Evolutionary conservation across 257 asterid species (phyloP).

Genomic region (Asclepias syriaca): DNA sequence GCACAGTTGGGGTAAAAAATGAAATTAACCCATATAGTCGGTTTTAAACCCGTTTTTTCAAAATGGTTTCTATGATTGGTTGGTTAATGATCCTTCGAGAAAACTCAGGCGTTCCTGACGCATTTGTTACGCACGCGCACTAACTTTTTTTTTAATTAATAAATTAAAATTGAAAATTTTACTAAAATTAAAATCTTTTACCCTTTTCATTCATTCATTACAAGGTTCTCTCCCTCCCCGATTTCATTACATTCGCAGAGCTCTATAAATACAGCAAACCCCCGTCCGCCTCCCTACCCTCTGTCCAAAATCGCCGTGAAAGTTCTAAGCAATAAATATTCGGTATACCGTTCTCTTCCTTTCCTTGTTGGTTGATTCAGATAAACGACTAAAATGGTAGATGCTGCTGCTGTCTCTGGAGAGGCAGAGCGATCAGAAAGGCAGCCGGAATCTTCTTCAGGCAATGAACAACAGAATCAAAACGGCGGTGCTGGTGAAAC

Average conservation of each 20-base stretch:
- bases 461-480: not conserved
- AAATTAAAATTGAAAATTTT: not conserved
- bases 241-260: not conserved
- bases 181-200: not conserved
- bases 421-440: constrained; percentile 14
- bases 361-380: not conserved
- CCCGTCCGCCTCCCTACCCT: not conserved
- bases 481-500: not conserved
- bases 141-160: not conserved
- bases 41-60: too few species aligned
- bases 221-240: not conserved
- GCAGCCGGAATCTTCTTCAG: constrained; percentile 3
- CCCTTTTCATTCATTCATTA: not conserved
- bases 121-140: not conserved
- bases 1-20: too few species aligned
- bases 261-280: not conserved
- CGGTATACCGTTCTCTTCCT: not conserved
- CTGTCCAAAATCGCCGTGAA: not conserved
- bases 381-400: constrained; percentile 14
- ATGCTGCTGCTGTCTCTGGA: constrained; percentile 10
- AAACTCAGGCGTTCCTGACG: not conserved
- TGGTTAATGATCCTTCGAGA: not conserved
- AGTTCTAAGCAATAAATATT: not conserved
- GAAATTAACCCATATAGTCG: too few species aligned
- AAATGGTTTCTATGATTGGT: too few species aligned